A percentile compares a stretch with the other conserved stretches of the same genome.
Conservation (phyloP, 2,329 filamentous ascomycete species). For the Clonostachys rosea region DNA sequence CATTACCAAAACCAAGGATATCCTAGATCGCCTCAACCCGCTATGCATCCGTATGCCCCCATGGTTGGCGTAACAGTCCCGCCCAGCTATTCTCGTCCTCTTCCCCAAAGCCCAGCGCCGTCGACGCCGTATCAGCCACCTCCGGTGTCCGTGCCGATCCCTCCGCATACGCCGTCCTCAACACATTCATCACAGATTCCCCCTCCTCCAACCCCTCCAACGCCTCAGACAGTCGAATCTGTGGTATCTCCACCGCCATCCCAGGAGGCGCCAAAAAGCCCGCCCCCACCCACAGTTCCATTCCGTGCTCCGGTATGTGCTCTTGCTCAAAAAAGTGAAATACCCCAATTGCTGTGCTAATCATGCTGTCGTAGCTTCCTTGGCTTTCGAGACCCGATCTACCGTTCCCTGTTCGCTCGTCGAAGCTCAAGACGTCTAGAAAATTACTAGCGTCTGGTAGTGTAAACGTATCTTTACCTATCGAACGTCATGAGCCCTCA, state of each 20-base stretch:
- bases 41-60: slow-evolving; percentile 50
- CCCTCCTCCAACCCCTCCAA: slow-evolving; percentile 40
- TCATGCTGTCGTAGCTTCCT: slow-evolving; percentile 37
- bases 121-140: slow-evolving; percentile 54
- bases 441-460: slow-evolving; percentile 29
- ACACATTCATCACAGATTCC: slow-evolving; percentile 39
- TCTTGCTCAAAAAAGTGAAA: neutral
- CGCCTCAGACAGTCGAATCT: slow-evolving; percentile 30
- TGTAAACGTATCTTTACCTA: slow-evolving; percentile 34
- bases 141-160: slow-evolving; percentile 32
- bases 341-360: neutral
- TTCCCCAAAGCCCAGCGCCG: slow-evolving; percentile 47
- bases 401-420: slow-evolving; percentile 39
- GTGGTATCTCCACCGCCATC: slow-evolving; percentile 12
- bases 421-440: slow-evolving; percentile 34
- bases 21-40: slow-evolving; percentile 38
- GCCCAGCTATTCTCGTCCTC: slow-evolving; percentile 42
- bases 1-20: slow-evolving; percentile 36
- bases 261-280: slow-evolving; percentile 4
- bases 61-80: slow-evolving; percentile 37
- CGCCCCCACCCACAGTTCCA: slow-evolving; percentile 9
- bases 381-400: slow-evolving; percentile 49
- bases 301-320: slow-evolving; percentile 47
- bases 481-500: slow-evolving; percentile 27
- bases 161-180: slow-evolving; percentile 48